These are phyloP conservation scores for Pulveroboletus ravenelii DNA, from an alignment of 768 basidiomycete genomes.

Conservation along the genomic window DNA sequence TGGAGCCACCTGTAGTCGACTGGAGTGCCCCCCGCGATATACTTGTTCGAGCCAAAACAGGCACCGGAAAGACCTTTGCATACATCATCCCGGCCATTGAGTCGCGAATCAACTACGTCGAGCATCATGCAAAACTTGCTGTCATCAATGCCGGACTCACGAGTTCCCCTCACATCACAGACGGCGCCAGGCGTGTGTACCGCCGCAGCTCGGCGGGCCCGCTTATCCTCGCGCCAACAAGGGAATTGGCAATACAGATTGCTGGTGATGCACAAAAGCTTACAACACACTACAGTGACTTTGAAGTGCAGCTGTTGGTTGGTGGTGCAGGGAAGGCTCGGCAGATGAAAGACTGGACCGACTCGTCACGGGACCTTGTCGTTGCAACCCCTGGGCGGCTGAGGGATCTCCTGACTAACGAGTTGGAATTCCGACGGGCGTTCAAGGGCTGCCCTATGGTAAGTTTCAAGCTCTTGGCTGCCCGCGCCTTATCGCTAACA, in stretches of 20 bases:
- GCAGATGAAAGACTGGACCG: slow-evolving; percentile 67
- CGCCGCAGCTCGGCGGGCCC: slow-evolving; percentile 55
- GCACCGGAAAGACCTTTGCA: slow-evolving; percentile 85
- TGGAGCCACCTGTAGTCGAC: slow-evolving; percentile 1
- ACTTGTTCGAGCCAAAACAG: slow-evolving; percentile 83
- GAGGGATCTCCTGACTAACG: slow-evolving; percentile 62
- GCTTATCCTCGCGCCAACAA: slow-evolving; percentile 83
- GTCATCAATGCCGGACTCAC: slow-evolving; percentile 39
- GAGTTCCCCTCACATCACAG: slow-evolving; percentile 28
- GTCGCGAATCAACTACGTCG: slow-evolving; percentile 59
- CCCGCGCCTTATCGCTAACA: slow-evolving; percentile 2
- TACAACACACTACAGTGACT: slow-evolving; percentile 52
- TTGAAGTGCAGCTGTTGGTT: slow-evolving; percentile 69
- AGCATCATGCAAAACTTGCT: slow-evolving; percentile 38
- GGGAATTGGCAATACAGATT: slow-evolving; percentile 87
- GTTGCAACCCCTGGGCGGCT: slow-evolving; percentile 90
- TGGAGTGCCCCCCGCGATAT: slow-evolving; percentile 50
- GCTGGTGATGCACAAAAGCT: slow-evolving; percentile 75
- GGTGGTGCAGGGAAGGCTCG: slow-evolving; percentile 65
- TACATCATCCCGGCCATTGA: slow-evolving; percentile 88
- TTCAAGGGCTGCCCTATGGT: slow-evolving; percentile 58
- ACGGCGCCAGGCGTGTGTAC: slow-evolving; percentile 33
- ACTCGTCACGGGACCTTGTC: slow-evolving; percentile 69
- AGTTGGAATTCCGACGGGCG: slow-evolving; percentile 49
- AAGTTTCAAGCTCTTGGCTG: slow-evolving; percentile 22